Conservation (phyloP, 164 flowering plant species). For the Liriodendron chinense region DNA sequence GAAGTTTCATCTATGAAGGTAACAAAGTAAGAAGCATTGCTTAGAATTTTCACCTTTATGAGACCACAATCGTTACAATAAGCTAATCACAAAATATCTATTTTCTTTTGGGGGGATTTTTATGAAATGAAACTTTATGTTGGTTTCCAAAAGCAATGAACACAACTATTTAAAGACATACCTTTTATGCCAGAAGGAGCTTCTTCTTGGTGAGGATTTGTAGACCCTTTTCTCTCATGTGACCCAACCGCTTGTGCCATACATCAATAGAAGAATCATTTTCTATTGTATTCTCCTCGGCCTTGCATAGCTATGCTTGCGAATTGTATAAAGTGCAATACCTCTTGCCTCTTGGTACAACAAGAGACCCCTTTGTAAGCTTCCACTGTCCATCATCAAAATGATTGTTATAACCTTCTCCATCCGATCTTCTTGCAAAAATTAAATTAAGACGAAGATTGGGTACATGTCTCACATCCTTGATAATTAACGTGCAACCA, state of each 20-base stretch:
- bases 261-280: not conserved
- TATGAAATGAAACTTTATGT: not conserved
- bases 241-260: not conserved
- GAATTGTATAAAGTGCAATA: not conserved
- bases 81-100: not conserved
- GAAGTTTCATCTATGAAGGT: constrained; percentile 1
- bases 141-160: not conserved
- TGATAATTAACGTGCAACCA: not conserved
- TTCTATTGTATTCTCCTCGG: not conserved
- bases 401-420: not conserved
- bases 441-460: not conserved
- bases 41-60: not conserved
- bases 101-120: not conserved
- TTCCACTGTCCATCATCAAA: not conserved
- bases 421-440: not conserved
- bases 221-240: constrained; percentile 2
- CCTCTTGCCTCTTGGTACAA: not conserved
- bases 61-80: constrained; percentile 6
- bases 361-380: not conserved
- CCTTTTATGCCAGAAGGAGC: no score
- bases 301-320: not conserved
- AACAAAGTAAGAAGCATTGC: not conserved
- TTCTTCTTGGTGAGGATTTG: not conserved
- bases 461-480: not conserved
- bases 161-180: not conserved